Evolutionary conservation across 1,139 yeast species (phyloP).

Genomic region (Scheffersomyces segobiensis): DNA sequence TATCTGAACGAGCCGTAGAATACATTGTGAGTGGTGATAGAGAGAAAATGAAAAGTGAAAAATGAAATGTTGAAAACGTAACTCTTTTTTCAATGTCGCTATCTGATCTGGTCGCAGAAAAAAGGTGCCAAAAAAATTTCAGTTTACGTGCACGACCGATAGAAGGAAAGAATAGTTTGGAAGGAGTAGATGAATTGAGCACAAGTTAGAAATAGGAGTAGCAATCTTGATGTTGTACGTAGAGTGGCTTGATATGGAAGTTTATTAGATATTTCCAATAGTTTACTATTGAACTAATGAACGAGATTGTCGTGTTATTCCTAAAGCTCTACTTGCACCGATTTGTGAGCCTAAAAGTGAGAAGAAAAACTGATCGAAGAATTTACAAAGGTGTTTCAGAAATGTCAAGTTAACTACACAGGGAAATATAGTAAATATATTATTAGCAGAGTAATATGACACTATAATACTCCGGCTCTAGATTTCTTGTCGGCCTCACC

Average conservation of each 20-base stretch:
- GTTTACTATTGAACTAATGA: not conserved
- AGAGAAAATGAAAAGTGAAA: not conserved
- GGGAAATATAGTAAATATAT: not conserved
- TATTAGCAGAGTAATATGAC: not conserved
- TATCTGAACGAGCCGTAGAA: slow-evolving; percentile 80
- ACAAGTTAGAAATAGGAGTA: not conserved
- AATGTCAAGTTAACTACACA: not conserved
- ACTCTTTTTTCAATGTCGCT: not conserved
- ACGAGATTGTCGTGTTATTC: not conserved
- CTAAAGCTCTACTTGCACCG: not conserved
- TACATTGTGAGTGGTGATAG: slow-evolving; percentile 27
- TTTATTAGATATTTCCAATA: not conserved
- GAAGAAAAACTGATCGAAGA: too few species aligned
- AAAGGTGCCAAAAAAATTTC: not conserved
- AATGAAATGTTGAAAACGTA: not conserved
- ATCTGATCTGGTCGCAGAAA: not conserved
- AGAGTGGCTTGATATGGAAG: not conserved
- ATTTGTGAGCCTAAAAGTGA: not conserved
- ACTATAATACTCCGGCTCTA: not conserved
- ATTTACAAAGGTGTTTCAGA: not conserved
- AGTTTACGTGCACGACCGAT: slow-evolving; percentile 4
- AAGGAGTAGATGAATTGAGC: not conserved
- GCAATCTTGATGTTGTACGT: not conserved
- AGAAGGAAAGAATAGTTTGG: not conserved
- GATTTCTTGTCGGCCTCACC: not conserved